Percentiles rank a stretch among this genome's conserved stretches.
phyloP scores from a whole-genome alignment of 257 asterid genomes.

The Nicotiana paniculata region DNA sequence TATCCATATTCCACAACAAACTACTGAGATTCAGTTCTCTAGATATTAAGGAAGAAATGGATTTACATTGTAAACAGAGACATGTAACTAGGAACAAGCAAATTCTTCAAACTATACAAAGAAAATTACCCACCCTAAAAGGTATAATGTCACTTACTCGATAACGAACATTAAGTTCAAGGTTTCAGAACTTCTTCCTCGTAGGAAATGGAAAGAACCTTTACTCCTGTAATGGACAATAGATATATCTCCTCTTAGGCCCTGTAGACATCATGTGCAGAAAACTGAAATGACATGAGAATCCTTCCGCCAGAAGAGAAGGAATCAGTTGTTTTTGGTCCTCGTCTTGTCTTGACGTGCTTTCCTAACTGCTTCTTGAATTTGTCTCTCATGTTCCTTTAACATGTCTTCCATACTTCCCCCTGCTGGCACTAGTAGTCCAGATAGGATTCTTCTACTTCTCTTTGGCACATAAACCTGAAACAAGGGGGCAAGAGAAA shows the following conservation, averaged over 20 bases:
- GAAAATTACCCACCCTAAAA: background rate
- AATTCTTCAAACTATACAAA: background rate
- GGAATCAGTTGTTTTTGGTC: slow-evolving; percentile 7
- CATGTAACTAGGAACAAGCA: background rate
- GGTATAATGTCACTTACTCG: background rate
- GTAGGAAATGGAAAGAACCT: background rate
- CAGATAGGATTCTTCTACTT: slow-evolving; percentile 55
- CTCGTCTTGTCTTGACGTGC: slow-evolving; percentile 39
- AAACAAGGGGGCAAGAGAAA: background rate
- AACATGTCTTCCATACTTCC: slow-evolving; percentile 70
- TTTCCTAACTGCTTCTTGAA: slow-evolving; percentile 67
- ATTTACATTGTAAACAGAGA: background rate
- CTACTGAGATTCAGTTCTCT: background rate
- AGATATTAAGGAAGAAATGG: background rate
- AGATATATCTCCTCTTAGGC: background rate
- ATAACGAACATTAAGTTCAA: no score
- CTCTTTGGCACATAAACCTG: slow-evolving; percentile 46
- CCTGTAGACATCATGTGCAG: background rate
- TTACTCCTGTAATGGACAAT: background rate
- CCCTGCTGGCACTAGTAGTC: slow-evolving; percentile 64
- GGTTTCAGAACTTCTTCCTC: no score
- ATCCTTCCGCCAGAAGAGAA: background rate
- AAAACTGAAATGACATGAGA: background rate
- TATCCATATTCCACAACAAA: background rate
- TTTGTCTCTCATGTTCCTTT: slow-evolving; percentile 63